Evolutionary conservation across 805 yeast species (phyloP), one percentile per base, ranked within the genome.

Genomic region (Huiozyma naganishii): DNA sequence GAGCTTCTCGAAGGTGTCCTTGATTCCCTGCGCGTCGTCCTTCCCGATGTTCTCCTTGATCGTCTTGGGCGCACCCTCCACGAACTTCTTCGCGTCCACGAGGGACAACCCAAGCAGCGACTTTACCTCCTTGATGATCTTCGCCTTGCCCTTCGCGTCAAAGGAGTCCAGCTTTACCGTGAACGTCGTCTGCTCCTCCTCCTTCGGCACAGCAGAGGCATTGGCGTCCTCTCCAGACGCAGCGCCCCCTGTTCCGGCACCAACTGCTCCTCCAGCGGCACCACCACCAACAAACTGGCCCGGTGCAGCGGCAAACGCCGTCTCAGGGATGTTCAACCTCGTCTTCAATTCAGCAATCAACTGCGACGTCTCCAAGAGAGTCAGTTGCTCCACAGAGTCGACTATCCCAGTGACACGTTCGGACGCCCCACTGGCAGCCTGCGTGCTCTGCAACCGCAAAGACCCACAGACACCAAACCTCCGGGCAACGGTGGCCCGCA

Each of bases 21-120:
- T 90, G 64, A 92, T 83, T 76, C 89, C 88, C 59, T 90, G 97
- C 53, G 97, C 97, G 58, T 92, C 99, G 63, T 86, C 99, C 75
- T 92, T 92, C 49, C 95, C 82, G 48, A 92, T 88, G 57, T 88
- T 87, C 58, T 92, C 99, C 72, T 92, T 92, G 66, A 92, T 73
- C 39, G 84, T 73, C 75, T 92, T 92, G 56, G 99, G 99, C 49
- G 99, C 97, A 58, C 87, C 70, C 73, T 92, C 99, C 46, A 92
- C 99, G 53, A 92, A 85, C 72, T 92, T 92, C 80, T 92, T 92
- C 49, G 97, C 85, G 65, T 92, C 97, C 48, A 92, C 98, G 55
- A 92, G 75, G 6, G 95, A 86, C 57, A 92, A 74, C 11, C 96
- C 96, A 59, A 92, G 75, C 61, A 90, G 71, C 48, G 83, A 74